A percentile compares a stretch with the other conserved stretches of the same genome.
These are phyloP conservation scores for Lactarius psammicola DNA, from an alignment of 768 basidiomycete species.

Conservation along the genomic window DNA sequence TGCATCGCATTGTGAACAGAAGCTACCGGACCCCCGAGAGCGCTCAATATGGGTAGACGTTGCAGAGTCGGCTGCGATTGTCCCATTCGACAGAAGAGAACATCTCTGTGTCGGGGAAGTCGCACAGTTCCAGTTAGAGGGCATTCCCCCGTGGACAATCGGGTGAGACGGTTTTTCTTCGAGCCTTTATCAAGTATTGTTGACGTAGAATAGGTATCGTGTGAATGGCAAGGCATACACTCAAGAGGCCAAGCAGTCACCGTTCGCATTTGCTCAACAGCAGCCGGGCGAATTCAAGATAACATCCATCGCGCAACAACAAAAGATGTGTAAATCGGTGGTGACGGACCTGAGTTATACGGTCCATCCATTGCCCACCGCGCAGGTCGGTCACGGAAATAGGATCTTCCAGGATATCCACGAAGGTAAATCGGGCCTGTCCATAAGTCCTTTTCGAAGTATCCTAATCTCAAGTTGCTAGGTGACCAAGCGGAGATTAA, in stretches of 20 bases:
- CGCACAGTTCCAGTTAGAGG: slow-evolving; percentile 90
- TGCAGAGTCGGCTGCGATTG: slow-evolving; percentile 92
- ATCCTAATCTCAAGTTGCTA: slow-evolving; percentile 33
- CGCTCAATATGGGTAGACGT: slow-evolving; percentile 84
- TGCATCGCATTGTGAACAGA: slow-evolving; percentile 77
- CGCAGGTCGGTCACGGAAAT: slow-evolving; percentile 85
- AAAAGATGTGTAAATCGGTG: slow-evolving; percentile 85
- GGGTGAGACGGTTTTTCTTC: slow-evolving; percentile 46
- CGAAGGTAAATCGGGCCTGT: slow-evolving; percentile 56
- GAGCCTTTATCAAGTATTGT: background rate
- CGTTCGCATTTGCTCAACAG: slow-evolving; percentile 83
- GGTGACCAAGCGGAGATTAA: slow-evolving; percentile 93
- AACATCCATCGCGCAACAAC: slow-evolving; percentile 86
- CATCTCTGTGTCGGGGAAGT: slow-evolving; percentile 91
- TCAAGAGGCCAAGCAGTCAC: slow-evolving; percentile 74
- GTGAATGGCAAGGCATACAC: slow-evolving; percentile 72
- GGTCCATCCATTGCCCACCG: slow-evolving; percentile 84
- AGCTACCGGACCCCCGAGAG: slow-evolving; percentile 56
- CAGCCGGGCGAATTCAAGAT: slow-evolving; percentile 83
- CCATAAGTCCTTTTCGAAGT: background rate
- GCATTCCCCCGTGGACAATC: slow-evolving; percentile 89
- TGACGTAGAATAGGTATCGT: slow-evolving; percentile 57
- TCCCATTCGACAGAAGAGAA: slow-evolving; percentile 72
- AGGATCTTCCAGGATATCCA: slow-evolving; percentile 81
- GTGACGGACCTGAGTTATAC: slow-evolving; percentile 70